These are phyloP conservation scores for Sordariomycetes sp. DNA, from an alignment of 2,329 filamentous ascomycete genomes.

Conservation along the genomic window DNA sequence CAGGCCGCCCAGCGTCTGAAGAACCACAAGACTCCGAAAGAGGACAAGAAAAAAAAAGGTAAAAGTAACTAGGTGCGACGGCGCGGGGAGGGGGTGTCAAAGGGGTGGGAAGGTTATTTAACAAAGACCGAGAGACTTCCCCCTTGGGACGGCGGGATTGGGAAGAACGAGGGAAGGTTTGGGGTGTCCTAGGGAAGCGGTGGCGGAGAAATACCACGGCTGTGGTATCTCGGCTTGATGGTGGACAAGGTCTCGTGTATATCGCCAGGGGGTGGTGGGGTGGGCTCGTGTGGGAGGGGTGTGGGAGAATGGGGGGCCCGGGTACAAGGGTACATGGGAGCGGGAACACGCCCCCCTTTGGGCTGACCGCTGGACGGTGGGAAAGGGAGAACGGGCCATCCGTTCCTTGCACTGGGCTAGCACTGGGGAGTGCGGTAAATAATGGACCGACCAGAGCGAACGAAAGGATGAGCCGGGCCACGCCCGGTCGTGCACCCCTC, in stretches of 20 bases:
- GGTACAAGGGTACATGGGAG: not conserved
- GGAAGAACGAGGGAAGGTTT: slow-evolving; percentile 3
- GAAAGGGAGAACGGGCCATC: not conserved
- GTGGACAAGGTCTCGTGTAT: slow-evolving; percentile 5
- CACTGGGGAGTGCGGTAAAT: slow-evolving; percentile 2
- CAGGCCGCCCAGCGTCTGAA: slow-evolving; percentile 2
- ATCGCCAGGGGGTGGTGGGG: slow-evolving; percentile 1
- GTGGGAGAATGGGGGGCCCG: not conserved
- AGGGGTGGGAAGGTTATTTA: slow-evolving; percentile 5
- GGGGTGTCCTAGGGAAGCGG: not conserved
- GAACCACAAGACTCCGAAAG: slow-evolving; percentile 4
- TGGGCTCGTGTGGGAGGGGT: not conserved
- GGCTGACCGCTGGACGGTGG: not conserved
- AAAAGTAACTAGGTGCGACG: slow-evolving; percentile 3
- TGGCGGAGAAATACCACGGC: slow-evolving; percentile 6
- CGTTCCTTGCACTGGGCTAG: not conserved
- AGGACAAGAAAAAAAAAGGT: slow-evolving; percentile 3
- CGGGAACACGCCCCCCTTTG: slow-evolving; percentile 1
- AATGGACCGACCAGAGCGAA: not conserved
- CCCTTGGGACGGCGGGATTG: slow-evolving; percentile 1
- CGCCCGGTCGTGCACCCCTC: not conserved
- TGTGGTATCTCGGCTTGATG: slow-evolving; percentile 5
- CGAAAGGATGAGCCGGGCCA: not conserved
- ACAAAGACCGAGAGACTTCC: not conserved
- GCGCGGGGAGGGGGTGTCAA: not conserved